A percentile compares a stretch with the other conserved stretches of the same genome.
phyloP scores from a whole-genome alignment of 345 rosid species.

The rapeseed (Brassica napus) region DNA sequence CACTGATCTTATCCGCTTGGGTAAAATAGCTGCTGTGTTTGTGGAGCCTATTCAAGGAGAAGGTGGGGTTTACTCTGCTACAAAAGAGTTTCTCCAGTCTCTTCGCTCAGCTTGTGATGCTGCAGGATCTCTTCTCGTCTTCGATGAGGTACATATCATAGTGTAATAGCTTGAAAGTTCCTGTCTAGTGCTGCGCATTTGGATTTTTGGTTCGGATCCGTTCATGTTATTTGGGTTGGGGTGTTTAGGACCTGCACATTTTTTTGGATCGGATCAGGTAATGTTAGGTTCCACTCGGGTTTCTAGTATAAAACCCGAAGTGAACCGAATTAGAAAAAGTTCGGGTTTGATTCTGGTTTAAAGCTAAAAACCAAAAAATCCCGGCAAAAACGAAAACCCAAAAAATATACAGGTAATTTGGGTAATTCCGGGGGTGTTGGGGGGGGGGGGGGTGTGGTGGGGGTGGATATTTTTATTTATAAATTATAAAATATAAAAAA shows the following conservation, averaged over 20 bases:
- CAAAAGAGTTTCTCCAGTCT: slow-evolving; percentile 67
- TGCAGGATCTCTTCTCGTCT: slow-evolving; percentile 80
- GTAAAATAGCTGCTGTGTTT: slow-evolving; percentile 85
- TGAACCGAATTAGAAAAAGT: neutral
- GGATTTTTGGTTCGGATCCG: neutral
- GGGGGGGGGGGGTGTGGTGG: too few species aligned
- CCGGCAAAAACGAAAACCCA: too few species aligned
- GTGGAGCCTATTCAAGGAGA: slow-evolving; percentile 97
- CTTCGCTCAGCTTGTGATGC: slow-evolving; percentile 78
- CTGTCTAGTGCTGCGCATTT: too few species aligned
- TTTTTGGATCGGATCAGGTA: neutral
- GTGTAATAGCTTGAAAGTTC: slow-evolving; percentile 27
- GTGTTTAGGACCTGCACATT: neutral
- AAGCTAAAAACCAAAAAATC: too few species aligned
- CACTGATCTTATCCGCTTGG: slow-evolving; percentile 48
- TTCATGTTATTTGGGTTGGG: neutral
- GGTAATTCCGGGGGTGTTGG: too few species aligned
- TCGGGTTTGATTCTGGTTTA: too few species aligned
- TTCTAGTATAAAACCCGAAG: neutral
- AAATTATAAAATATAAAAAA: too few species aligned
- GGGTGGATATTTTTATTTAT: too few species aligned
- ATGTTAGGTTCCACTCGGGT: neutral
- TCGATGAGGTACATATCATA: slow-evolving; percentile 70
- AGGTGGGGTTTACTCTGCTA: slow-evolving; percentile 87
- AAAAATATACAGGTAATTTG: too few species aligned